phyloP scores from a whole-genome alignment of 2,329 filamentous ascomycete genomes.

The Capronia epimyces region DNA sequence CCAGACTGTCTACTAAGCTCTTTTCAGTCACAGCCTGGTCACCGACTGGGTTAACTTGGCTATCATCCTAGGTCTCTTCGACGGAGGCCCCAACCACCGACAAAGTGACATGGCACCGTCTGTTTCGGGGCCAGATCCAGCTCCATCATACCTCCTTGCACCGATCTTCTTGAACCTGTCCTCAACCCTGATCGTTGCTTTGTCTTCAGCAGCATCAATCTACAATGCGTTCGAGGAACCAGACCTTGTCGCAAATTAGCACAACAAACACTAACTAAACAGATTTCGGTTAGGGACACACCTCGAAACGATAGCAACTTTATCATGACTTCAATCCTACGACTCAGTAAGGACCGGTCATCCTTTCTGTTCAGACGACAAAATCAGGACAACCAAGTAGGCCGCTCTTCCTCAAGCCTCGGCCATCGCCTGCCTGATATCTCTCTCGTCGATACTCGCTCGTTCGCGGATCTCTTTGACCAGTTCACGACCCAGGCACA shows the following conservation, averaged over 20 bases:
- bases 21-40: constrained; percentile 15
- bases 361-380: constrained; percentile 22
- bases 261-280: constrained; percentile 2
- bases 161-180: constrained; percentile 7
- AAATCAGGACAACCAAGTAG: constrained; percentile 6
- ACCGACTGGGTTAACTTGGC: constrained; percentile 13
- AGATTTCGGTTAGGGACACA: constrained; percentile 12
- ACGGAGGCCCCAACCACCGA: constrained; percentile 22
- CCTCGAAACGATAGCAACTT: constrained; percentile 3
- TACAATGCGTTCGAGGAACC: constrained; percentile 18
- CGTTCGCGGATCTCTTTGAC: constrained; percentile 23
- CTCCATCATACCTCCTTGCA: constrained; percentile 1
- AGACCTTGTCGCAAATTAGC: constrained; percentile 7
- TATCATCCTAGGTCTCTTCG: constrained; percentile 19
- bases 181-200: constrained; percentile 15
- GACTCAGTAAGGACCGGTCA: constrained; percentile 24
- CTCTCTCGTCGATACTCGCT: constrained; percentile 23
- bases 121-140: constrained; percentile 5
- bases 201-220: constrained; percentile 12
- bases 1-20: constrained; percentile 14
- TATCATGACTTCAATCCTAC: constrained; percentile 23
- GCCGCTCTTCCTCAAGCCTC: constrained; percentile 7
- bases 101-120: constrained; percentile 12
- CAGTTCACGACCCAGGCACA: constrained; percentile 14
- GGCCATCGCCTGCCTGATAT: constrained; percentile 20